Conservation (phyloP, 1,284 basidiomycete species). For the Ganoderma boninense region DNA sequence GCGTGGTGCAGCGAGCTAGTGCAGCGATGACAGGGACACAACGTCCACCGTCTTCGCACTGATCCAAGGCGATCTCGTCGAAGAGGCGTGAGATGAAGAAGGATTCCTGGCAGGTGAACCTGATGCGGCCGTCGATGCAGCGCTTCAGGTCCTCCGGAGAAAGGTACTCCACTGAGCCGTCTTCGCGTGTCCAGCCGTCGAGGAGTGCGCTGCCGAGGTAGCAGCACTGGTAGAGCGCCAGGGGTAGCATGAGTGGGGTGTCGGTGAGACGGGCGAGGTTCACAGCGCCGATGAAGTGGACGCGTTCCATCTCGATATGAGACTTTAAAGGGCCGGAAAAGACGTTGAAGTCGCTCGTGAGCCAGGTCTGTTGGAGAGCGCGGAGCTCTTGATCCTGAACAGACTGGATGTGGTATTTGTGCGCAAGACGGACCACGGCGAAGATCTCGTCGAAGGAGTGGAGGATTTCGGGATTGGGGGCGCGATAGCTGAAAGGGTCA, state of each 20-base stretch:
- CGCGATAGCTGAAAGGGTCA: neutral
- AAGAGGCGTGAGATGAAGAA: neutral
- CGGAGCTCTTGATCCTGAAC: neutral
- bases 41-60: neutral
- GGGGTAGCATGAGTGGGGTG: slow-evolving; percentile 11
- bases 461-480: neutral
- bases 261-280: slow-evolving; percentile 19
- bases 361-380: neutral
- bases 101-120: neutral
- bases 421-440: neutral
- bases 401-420: neutral
- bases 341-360: neutral
- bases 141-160: neutral
- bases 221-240: slow-evolving; percentile 16
- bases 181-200: slow-evolving; percentile 18
- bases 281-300: slow-evolving; percentile 10
- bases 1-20: neutral
- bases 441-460: neutral
- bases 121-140: neutral
- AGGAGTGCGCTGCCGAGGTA: neutral
- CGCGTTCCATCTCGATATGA: neutral
- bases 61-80: neutral
- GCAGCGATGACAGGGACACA: neutral
- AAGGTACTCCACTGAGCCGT: slow-evolving; percentile 14
- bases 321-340: neutral